Base-by-base conservation (phyloP, 352 stramenopile genomes). In the Globisporangium sylvaticum region DNA sequence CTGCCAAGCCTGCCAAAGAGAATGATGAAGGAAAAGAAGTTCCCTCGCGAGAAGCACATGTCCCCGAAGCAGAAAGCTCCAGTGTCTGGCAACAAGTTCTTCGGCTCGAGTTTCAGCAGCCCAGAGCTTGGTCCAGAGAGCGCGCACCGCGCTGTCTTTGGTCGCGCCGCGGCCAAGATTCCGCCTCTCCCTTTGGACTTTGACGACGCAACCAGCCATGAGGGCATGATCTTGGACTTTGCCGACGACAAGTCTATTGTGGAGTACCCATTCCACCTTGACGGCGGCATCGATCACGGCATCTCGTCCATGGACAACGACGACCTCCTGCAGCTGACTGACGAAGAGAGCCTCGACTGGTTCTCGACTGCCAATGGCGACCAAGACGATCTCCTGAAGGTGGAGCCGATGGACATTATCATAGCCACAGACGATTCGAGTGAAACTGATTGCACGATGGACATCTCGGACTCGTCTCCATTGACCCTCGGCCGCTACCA, bases 331-430 rank as follows among this genome's bases (percentile, higher is more conserved):
- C 83, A 91, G 68, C 77, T 92, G 9, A 92, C 83, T 5, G 84
- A 93, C 68, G 85, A 95, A 61, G 84, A 93, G 56, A 75, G 66
- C 44, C 75, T 93, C 32, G 87, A 93, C 62, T 95, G 87, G 87
- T 95, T 95, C 68, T 90, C 85, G 15, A 76, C 78, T 2, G 70
- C 69, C 32, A 68, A 61, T 39, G 76, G 75, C 24, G 63, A 73
- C 10, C 46, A 74, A 24, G 74, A 78, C 5, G 66, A 74, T 39
- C 58, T 79, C n/a, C 46, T 73, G 20, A 56, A 59, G n/a, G 22
- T 67, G n/a, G 69, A 63, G 25, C 46, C 69, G 25, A 53, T 64
- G 56, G 55, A 52, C 29, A 14, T 31, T 8, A 48, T 54, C 8
- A 34, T 31, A 5, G 42, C 56, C 3, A n/a, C 25, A 27, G 22